Conservation (phyloP, 164 flowering plant genomes). For the Akebia trifoliata region DNA sequence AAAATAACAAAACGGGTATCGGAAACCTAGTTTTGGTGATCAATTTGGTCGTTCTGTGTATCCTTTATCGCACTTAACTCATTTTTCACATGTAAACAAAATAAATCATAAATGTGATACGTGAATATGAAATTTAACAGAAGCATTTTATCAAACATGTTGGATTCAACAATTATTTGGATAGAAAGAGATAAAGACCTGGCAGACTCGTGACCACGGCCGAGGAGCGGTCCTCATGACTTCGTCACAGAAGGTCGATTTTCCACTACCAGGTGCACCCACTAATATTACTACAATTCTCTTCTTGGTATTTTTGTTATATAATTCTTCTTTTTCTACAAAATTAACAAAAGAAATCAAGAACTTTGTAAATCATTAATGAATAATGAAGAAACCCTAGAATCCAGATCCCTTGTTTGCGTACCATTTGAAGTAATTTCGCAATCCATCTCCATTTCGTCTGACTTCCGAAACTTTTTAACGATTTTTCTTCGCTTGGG, state of each 20-base stretch:
- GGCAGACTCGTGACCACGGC: conserved; percentile 76
- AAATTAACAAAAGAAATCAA: neutral
- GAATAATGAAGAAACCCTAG: neutral
- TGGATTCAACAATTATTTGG: neutral
- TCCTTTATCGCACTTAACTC: too few relatives aligned
- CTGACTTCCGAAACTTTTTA: neutral
- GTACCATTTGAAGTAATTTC: conserved; percentile 10
- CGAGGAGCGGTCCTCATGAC: conserved; percentile 50
- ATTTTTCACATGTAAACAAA: too few relatives aligned
- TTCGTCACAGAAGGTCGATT: conserved; percentile 71
- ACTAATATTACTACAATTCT: conserved; percentile 45
- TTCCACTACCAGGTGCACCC: conserved; percentile 90
- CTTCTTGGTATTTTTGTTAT: conserved; percentile 25
- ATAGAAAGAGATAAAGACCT: conserved; percentile 37
- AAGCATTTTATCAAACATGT: conserved; percentile 11
- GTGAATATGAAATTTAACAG: neutral
- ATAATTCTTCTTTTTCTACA: conserved; percentile 18
- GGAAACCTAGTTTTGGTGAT: too few relatives aligned
- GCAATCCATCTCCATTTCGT: conserved; percentile 2
- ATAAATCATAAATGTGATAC: neutral
- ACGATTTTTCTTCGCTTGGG: neutral
- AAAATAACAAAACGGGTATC: too few relatives aligned
- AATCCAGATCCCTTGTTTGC: neutral
- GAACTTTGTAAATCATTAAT: neutral
- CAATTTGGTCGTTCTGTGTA: too few relatives aligned